phyloP scores from a whole-genome alignment of 257 asterid species.

The Agastache rugosa region DNA sequence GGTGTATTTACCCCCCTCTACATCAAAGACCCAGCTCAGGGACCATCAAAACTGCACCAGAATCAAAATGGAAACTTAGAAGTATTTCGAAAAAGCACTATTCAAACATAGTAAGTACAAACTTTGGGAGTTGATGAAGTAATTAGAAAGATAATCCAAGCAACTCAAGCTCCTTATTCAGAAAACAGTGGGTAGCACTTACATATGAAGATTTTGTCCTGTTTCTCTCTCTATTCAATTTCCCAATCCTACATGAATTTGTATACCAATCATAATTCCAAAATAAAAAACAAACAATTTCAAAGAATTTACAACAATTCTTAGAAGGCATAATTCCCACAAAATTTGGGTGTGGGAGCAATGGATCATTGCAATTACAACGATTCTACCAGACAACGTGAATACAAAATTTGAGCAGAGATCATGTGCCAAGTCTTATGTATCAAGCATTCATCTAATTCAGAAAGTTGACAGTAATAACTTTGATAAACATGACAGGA shows the following conservation, averaged over 20 bases:
- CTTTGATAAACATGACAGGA: neutral
- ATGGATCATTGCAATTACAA: too few relatives aligned
- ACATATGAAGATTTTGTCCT: too few relatives aligned
- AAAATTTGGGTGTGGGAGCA: too few relatives aligned
- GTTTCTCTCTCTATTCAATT: neutral
- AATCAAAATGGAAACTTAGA: slow-evolving; percentile 3
- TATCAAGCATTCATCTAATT: slow-evolving; percentile 4
- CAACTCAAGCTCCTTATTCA: neutral
- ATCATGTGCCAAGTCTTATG: neutral
- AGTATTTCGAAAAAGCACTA: neutral
- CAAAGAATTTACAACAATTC: too few relatives aligned
- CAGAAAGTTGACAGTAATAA: neutral
- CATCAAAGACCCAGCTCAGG: too few relatives aligned
- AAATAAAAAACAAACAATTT: neutral
- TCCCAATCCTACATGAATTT: neutral
- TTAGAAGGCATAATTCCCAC: too few relatives aligned
- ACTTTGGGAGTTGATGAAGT: neutral
- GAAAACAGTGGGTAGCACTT: too few relatives aligned
- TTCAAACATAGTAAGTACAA: neutral
- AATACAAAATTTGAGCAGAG: neutral
- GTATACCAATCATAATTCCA: neutral
- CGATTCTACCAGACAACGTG: too few relatives aligned
- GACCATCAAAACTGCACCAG: too few relatives aligned
- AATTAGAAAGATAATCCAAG: neutral
- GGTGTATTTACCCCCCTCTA: too few relatives aligned